Percentiles rank a stretch among this genome's conserved stretches.
These are phyloP conservation scores for Yamagishiella unicocca DNA, from an alignment of 139 green algal species.

Conservation along the genomic window DNA sequence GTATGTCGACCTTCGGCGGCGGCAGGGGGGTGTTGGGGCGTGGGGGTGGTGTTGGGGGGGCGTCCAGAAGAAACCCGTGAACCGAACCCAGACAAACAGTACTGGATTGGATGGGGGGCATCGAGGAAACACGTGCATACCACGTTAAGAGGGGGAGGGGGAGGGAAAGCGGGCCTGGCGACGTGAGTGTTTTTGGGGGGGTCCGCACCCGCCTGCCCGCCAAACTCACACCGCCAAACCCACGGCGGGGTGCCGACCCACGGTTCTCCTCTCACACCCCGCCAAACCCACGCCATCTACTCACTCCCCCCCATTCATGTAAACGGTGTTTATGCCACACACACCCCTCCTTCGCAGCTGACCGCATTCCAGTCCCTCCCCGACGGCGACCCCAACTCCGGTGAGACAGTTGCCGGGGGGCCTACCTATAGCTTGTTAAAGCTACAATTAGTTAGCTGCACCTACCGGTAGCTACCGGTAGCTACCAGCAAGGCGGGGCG, in stretches of 20 bases:
- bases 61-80: no score
- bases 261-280: no score
- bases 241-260: not conserved
- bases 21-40: not conserved
- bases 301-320: not conserved
- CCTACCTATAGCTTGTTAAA: not conserved
- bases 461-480: not conserved
- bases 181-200: no score
- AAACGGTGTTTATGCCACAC: no score
- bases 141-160: no score
- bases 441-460: not conserved
- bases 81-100: no score
- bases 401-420: not conserved
- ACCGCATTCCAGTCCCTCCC: constrained; percentile 44
- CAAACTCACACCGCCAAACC: no score
- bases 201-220: no score
- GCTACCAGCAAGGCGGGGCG: not conserved
- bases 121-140: no score
- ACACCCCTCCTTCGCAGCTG: not conserved
- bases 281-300: not conserved
- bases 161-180: no score
- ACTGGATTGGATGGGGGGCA: no score
- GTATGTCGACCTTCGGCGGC: no score
- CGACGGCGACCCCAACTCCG: not conserved
- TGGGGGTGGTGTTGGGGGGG: not conserved